Evolutionary conservation across 306 rosid species (phyloP).

Genomic region (Fagus sylvatica): DNA sequence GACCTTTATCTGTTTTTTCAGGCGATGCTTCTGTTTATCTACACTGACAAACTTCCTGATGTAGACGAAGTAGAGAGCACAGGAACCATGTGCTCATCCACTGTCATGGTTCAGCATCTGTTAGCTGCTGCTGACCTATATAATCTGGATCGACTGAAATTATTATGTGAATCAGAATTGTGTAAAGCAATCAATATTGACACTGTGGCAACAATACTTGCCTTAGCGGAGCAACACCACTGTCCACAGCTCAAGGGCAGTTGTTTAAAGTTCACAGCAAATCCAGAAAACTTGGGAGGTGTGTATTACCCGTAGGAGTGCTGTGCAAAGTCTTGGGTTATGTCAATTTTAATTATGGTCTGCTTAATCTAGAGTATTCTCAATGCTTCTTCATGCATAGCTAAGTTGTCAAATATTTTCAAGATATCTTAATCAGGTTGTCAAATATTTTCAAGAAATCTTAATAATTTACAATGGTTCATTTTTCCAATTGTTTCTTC

Average conservation of each 20-base stretch:
- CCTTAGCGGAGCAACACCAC: slow-evolving; percentile 76
- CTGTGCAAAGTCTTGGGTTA: slow-evolving; percentile 31
- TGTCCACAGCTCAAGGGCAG: slow-evolving; percentile 74
- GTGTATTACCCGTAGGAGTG: slow-evolving; percentile 42
- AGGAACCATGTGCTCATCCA: slow-evolving; percentile 49
- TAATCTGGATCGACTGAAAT: slow-evolving; percentile 71
- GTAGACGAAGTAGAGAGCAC: slow-evolving; percentile 62
- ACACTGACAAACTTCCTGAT: slow-evolving; percentile 66
- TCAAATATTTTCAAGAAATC: too few relatives aligned
- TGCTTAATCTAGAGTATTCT: slow-evolving; percentile 18
- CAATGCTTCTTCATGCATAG: slow-evolving; percentile 11
- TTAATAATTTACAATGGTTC: not conserved
- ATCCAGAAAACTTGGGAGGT: slow-evolving; percentile 79
- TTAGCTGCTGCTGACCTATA: slow-evolving; percentile 84
- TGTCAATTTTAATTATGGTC: slow-evolving; percentile 20
- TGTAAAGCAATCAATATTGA: slow-evolving; percentile 64
- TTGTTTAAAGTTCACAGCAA: slow-evolving; percentile 72
- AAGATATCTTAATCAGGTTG: too few relatives aligned
- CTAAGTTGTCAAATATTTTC: not conserved
- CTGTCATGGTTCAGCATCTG: slow-evolving; percentile 84
- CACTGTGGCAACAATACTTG: slow-evolving; percentile 72
- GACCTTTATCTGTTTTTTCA: slow-evolving; percentile 31
- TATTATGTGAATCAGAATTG: slow-evolving; percentile 72
- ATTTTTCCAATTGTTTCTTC: not conserved
- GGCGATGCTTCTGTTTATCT: slow-evolving; percentile 85